phyloP scores from a whole-genome alignment of 192 early-diverging fungal species.

The Podochytrium sp. region DNA sequence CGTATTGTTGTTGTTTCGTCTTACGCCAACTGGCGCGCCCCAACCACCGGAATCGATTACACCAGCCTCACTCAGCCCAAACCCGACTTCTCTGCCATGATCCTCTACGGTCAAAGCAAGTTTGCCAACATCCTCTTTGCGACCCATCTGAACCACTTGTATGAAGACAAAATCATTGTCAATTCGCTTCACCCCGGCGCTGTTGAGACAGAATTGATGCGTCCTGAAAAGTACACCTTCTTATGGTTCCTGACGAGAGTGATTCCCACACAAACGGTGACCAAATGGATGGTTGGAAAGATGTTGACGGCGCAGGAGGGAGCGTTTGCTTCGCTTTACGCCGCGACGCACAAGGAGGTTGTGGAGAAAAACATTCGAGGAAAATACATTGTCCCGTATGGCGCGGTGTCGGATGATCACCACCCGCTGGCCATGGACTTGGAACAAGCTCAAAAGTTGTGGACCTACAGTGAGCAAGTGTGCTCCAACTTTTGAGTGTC shows the following conservation, averaged over 20 bases:
- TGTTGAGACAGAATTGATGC: slow-evolving; percentile 53
- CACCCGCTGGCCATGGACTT: slow-evolving; percentile 10
- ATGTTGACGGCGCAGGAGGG: slow-evolving; percentile 25
- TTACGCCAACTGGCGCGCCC: neutral
- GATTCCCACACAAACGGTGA: neutral
- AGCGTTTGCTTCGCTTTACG: slow-evolving; percentile 24
- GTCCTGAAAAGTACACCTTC: slow-evolving; percentile 29
- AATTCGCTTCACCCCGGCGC: slow-evolving; percentile 58
- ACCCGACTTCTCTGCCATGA: neutral
- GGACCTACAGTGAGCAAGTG: slow-evolving; percentile 34
- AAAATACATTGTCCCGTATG: slow-evolving; percentile 30
- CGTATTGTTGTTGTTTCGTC: neutral
- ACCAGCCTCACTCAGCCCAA: neutral
- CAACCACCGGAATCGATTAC: neutral
- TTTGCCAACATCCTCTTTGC: slow-evolving; percentile 53
- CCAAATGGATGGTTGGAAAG: too few relatives aligned
- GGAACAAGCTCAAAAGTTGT: slow-evolving; percentile 32
- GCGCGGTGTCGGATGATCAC: neutral
- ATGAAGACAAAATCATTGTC: slow-evolving; percentile 35
- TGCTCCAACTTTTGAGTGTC: too few relatives aligned
- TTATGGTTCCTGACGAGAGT: neutral
- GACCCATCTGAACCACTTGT: slow-evolving; percentile 11
- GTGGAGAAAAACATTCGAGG: slow-evolving; percentile 27
- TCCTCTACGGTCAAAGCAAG: slow-evolving; percentile 48
- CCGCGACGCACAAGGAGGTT: slow-evolving; percentile 24